phyloP scores from a whole-genome alignment of 805 yeast genomes.

The Yueomyces sp. region DNA sequence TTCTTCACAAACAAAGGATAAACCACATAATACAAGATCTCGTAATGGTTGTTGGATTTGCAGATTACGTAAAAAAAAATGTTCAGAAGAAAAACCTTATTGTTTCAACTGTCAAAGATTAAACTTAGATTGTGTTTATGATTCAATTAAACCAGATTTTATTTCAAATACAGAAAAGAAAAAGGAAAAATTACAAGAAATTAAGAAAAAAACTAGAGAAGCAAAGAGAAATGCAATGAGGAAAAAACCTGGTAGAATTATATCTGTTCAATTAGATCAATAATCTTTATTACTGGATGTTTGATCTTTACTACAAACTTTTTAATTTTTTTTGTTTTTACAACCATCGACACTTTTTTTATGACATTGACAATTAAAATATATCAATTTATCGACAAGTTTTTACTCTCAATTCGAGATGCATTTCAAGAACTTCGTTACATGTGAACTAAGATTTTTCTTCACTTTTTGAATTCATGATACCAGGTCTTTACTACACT shows the following conservation, averaged over 20 bases:
- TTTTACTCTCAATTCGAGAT: too few relatives aligned
- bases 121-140: constrained; percentile 45
- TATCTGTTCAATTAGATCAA: not conserved
- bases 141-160: constrained; percentile 37
- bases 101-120: constrained; percentile 48
- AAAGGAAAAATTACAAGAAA: constrained; percentile 35
- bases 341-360: too few relatives aligned
- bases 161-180: constrained; percentile 33
- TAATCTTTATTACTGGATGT: too few relatives aligned
- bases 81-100: constrained; percentile 50
- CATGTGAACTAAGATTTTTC: too few relatives aligned
- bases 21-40: constrained; percentile 26
- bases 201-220: constrained; percentile 32
- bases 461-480: too few relatives aligned
- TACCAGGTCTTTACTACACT: too few relatives aligned
- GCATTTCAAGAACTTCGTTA: too few relatives aligned
- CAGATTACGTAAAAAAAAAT: constrained; percentile 56
- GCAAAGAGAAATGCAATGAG: constrained; percentile 28
- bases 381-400: too few relatives aligned
- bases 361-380: too few relatives aligned
- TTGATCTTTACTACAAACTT: too few relatives aligned
- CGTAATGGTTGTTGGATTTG: constrained; percentile 72
- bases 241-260: constrained; percentile 8
- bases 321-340: too few relatives aligned
- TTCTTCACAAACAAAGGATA: constrained; percentile 9